Conservation (phyloP, 192 early-diverging fungal species). For the Spinellus fusiger region DNA sequence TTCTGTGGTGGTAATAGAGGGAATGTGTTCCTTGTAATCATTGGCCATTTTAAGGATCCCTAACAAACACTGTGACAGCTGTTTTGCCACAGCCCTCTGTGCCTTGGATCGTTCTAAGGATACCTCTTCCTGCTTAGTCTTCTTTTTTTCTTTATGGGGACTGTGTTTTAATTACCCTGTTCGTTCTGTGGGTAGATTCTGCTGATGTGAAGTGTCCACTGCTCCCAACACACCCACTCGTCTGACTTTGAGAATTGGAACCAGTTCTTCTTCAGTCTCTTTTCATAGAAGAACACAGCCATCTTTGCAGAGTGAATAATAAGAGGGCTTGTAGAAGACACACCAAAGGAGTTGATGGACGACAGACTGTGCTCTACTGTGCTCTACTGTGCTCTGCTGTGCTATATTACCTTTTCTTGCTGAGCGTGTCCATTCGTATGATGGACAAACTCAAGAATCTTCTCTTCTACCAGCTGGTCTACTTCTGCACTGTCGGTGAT, state of each 20-base stretch:
- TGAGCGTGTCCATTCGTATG: slow-evolving; percentile 28
- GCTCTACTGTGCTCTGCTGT: neutral
- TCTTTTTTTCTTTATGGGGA: neutral
- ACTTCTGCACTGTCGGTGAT: slow-evolving; percentile 50
- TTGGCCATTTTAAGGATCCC: slow-evolving; percentile 51
- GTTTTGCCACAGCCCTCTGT: slow-evolving; percentile 37
- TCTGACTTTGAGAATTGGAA: slow-evolving; percentile 46
- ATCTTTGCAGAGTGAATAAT: slow-evolving; percentile 30
- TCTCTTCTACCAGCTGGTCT: slow-evolving; percentile 44
- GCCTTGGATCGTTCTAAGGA: slow-evolving; percentile 39
- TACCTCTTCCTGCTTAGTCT: neutral
- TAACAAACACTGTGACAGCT: slow-evolving; percentile 39
- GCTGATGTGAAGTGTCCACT: slow-evolving; percentile 51
- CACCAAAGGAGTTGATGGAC: neutral
- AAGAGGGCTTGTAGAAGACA: neutral
- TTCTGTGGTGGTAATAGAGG: slow-evolving; percentile 53
- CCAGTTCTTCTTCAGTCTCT: slow-evolving; percentile 54
- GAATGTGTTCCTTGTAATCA: slow-evolving; percentile 61
- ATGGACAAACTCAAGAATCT: slow-evolving; percentile 39
- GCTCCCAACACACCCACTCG: slow-evolving; percentile 56
- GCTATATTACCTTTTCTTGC: slow-evolving; percentile 42
- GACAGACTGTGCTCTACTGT: neutral
- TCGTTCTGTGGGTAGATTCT: slow-evolving; percentile 41
- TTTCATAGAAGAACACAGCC: slow-evolving; percentile 57
- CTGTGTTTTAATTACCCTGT: slow-evolving; percentile 35